Base-by-base conservation (phyloP, 1,284 basidiomycete species). In the Phellinidium pouzarii region DNA sequence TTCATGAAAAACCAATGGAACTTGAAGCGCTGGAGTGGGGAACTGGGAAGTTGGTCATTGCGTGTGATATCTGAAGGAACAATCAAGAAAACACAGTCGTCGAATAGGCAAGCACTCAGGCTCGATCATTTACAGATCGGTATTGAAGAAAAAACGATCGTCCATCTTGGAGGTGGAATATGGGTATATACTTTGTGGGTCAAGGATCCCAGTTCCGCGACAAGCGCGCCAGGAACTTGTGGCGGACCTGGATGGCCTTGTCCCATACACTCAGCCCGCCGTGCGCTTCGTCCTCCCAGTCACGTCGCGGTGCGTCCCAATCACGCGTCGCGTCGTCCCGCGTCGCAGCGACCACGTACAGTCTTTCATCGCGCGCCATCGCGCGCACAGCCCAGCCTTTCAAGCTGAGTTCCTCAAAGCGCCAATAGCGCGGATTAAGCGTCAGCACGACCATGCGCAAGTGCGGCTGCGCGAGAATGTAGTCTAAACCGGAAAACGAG, bases 401-500 rank as follows among this genome's bases (percentile, higher is more conserved):
- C 27, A 57, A 43, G 36, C 41, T 50, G 31, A 53, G 27, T 23
- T 53, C 55, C 3, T 57, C 55, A 38, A 57, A 57, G 14, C 52
- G 46, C 55, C 55, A 57, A 19, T 57, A 57, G 22, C 55, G 55
- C 6, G 55, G 55, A 40, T 57, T 57, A 25, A 57, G 52, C n/a
- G 55, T 57, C 25, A 57, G 52, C 12, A 57, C 55, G 20, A 57
- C 52, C 51, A 57, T 53, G 12, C 44, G 36, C 11, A 57, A 44
- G 12, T 53, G 47, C n/a, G 54, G 48, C 22, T 42, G 41, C n/a
- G 46, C 47, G 31, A 57, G 55, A 26, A 57, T 53, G 37, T 45
- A 51, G 37, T 57, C 55, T 12, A 57, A 42, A 9, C 51, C 47
- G 27, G 48, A 40, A 43, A 57, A 57, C 12, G 50, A n/a, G 23